phyloP scores from a whole-genome alignment of 192 early-diverging fungal species.

The Entomortierella parvispora region DNA sequence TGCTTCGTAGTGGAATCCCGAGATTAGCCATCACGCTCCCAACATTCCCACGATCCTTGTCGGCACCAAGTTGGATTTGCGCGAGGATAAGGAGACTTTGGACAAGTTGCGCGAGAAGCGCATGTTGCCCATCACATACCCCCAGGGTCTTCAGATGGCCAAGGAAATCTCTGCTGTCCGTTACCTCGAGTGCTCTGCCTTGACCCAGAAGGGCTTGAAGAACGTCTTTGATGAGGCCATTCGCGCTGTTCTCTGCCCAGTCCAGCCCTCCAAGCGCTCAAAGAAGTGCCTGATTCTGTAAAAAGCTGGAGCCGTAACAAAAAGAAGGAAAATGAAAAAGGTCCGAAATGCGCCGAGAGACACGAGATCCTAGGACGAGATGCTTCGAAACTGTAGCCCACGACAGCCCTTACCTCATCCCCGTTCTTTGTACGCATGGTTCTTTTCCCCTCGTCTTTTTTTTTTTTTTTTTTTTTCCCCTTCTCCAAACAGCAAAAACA shows the following conservation, averaged over 20 bases:
- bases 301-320: constrained; percentile 10
- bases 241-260: constrained; percentile 87
- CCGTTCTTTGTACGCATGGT: too few relatives aligned
- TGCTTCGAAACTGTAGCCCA: background rate
- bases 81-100: constrained; percentile 92
- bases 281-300: constrained; percentile 86
- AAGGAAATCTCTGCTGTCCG: constrained; percentile 91
- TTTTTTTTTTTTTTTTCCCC: too few relatives aligned
- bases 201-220: constrained; percentile 98
- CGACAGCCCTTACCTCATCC: too few relatives aligned
- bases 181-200: constrained; percentile 97
- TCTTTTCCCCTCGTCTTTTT: too few relatives aligned
- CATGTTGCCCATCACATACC: constrained; percentile 88
- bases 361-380: background rate
- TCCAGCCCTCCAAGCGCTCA: constrained; percentile 67
- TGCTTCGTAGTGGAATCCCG: constrained; percentile 85
- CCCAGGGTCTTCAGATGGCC: constrained; percentile 87
- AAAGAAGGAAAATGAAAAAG: background rate
- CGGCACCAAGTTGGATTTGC: constrained; percentile 97
- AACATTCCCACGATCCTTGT: constrained; percentile 93
- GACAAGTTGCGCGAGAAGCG: constrained; percentile 88
- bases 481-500: too few relatives aligned
- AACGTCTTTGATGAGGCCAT: constrained; percentile 99
- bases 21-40: constrained; percentile 95
- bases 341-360: background rate